These are phyloP conservation scores for Euptelea pleiosperma DNA, from an alignment of 164 flowering plant genomes.

Conservation along the genomic window DNA sequence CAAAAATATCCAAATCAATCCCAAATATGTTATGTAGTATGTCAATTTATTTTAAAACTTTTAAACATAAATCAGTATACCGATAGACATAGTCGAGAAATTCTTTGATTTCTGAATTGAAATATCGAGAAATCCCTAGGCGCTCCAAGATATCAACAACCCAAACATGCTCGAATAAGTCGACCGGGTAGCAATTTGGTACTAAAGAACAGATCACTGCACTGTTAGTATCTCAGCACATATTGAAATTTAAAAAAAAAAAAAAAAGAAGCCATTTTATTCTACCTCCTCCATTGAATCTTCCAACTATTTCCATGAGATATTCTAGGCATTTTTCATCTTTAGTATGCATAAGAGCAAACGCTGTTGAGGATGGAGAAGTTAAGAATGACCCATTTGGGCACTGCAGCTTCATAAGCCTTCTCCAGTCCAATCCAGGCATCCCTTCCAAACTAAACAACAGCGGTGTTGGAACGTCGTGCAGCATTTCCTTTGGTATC, in stretches of 20 bases:
- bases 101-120: slow-evolving; percentile 38
- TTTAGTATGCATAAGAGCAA: no score
- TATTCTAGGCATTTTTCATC: no score
- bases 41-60: no score
- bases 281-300: slow-evolving; percentile 84
- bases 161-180: slow-evolving; percentile 62
- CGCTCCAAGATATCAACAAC: slow-evolving; percentile 63
- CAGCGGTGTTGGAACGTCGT: slow-evolving; percentile 68
- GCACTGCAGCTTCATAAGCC: slow-evolving; percentile 60
- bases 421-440: slow-evolving; percentile 75
- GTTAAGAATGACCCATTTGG: slow-evolving; percentile 79
- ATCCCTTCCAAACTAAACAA: no score
- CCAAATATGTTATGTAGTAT: no score
- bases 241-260: neutral
- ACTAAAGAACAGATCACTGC: slow-evolving; percentile 21
- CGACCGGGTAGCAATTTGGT: slow-evolving; percentile 68
- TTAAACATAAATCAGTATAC: slow-evolving; percentile 20
- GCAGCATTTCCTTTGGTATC: slow-evolving; percentile 78
- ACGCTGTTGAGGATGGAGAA: slow-evolving; percentile 91
- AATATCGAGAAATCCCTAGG: slow-evolving; percentile 59
- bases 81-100: slow-evolving; percentile 47
- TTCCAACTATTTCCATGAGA: slow-evolving; percentile 39
- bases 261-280: no score
- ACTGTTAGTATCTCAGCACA: neutral
- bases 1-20: neutral